Conservation (phyloP, 495 filamentous ascomycete species). For the Hyphodiscus hymeniophilus region DNA sequence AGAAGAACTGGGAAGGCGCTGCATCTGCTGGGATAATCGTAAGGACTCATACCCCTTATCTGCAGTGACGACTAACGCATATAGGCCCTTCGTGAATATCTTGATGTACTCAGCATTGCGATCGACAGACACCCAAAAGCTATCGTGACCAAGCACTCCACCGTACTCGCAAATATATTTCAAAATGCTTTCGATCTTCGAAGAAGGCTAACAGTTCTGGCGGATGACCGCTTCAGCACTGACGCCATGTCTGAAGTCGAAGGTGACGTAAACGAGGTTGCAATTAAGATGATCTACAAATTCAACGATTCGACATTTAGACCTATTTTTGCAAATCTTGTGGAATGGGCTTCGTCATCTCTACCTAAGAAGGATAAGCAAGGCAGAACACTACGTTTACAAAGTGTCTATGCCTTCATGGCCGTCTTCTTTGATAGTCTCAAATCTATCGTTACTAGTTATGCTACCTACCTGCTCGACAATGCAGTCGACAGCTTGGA, state of each 20-base stretch:
- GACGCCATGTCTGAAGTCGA: conserved; percentile 55
- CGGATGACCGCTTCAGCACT: conserved; percentile 17
- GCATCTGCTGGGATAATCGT: conserved; percentile 48
- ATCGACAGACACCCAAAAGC: conserved; percentile 72
- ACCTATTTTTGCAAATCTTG: conserved; percentile 75
- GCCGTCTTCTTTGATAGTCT: conserved; percentile 70
- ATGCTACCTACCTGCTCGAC: conserved; percentile 78
- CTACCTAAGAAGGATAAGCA: conserved; percentile 52
- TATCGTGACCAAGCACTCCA: conserved; percentile 58
- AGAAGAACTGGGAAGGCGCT: conserved; percentile 61
- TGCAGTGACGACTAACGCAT: conserved; percentile 16
- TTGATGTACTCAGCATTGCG: conserved; percentile 55
- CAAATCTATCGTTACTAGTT: conserved; percentile 89
- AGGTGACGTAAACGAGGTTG: conserved; percentile 50
- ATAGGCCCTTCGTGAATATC: conserved; percentile 56
- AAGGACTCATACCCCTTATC: conserved; percentile 21
- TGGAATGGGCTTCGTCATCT: conserved; percentile 62
- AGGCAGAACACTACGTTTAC: conserved; percentile 45
- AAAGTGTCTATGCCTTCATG: conserved; percentile 73
- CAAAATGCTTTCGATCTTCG: conserved; percentile 66
- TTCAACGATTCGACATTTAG: conserved; percentile 93
- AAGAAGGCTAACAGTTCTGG: conserved; percentile 15
- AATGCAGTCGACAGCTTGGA: conserved; percentile 56
- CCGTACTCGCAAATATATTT: conserved; percentile 59
- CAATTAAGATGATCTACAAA: conserved; percentile 88